Base-by-base conservation (phyloP, 208 protist genomes). In the Strigomonas culicis region DNA sequence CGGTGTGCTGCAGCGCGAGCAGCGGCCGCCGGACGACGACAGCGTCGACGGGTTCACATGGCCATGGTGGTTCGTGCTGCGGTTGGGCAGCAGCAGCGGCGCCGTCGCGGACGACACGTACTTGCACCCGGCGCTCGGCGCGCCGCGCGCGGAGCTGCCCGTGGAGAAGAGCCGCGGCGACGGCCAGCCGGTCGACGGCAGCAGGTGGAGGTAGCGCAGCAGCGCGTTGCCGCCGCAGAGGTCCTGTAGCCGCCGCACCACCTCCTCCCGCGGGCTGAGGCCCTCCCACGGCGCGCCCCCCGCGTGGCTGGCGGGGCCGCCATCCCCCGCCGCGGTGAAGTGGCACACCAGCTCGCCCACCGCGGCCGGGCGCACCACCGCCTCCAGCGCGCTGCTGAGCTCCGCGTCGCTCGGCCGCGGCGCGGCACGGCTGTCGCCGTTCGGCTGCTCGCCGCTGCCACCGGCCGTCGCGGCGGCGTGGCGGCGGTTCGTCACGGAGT, bases 201-300 rank as follows among this genome's bases (percentile, higher is more conserved):
- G n/a, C n/a, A n/a, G n/a, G 44, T 66, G 74, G 39, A 89, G 50
- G 6, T 73, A 61, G 30, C 83, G 83, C 55, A 81, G 68, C 46
- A 90, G 22, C 10, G 77, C 79, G 55, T 90, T 90, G 8, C 64
- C 19, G 39, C 47, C 44, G 66, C 68, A 84, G 25, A 77, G 56
- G 51, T 86, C 83, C 21, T 52, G 39, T 10, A 78, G 53, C 8
- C 49, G 49, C n/a, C 10, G 25, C 27, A 8, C 49, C 7, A 55
- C 27, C n/a, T 21, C 49, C n/a, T 19, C n/a, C n/a, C n/a, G n/a
- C n/a, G n/a, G n/a, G n/a, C n/a, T 41, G 36, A 6, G 8, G 36
- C 36, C 36, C 8, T 13, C 36, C 36, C 36, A 6, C 36, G 13
- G 8, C 36, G 36, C 36, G 36, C 36, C 36, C 8, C 8, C 36